Conservation (phyloP, 108 stramenopile species). For the Asterionellopsis glacialis region DNA sequence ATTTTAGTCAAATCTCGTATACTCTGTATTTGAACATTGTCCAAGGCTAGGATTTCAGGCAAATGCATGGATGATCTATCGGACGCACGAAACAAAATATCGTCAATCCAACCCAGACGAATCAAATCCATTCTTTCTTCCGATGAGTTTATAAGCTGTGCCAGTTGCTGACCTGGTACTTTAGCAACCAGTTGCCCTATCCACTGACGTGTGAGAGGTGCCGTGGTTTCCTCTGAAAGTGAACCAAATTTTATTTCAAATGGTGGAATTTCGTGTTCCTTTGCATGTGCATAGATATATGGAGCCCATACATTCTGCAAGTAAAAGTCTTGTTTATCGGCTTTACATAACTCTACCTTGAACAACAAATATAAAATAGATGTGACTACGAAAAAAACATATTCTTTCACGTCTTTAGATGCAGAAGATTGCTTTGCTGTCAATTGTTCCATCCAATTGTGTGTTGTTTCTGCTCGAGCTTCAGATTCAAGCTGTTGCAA, state of each 20-base stretch:
- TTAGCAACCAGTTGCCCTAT: conserved; percentile 4
- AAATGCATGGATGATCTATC: conserved; percentile 5
- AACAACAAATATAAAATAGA: conserved; percentile 37
- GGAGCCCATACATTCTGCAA: conserved; percentile 34
- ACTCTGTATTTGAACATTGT: conserved; percentile 19
- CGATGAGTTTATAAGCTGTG: no score
- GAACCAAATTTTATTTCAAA: conserved; percentile 35
- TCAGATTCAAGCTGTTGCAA: conserved; percentile 41
- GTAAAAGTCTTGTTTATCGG: conserved; percentile 38
- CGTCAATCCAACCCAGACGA: conserved; percentile 41
- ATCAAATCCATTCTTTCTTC: conserved; percentile 2
- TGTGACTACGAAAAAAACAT: conserved; percentile 30
- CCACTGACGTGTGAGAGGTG: conserved; percentile 18
- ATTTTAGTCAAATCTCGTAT: conserved; percentile 43
- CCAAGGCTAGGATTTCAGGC: conserved; percentile 54
- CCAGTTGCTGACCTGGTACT: not conserved
- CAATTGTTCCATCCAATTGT: not conserved
- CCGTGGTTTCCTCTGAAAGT: conserved; percentile 1
- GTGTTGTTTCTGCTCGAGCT: conserved; percentile 26
- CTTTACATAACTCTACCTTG: conserved; percentile 48
- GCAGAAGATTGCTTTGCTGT: no score
- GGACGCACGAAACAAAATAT: conserved; percentile 34
- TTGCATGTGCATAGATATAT: conserved; percentile 23
- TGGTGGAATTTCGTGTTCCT: not conserved
- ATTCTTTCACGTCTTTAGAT: conserved; percentile 3